Base-by-base conservation (phyloP, 441 rosid species). In the Arabidopsis hybrid region DNA sequence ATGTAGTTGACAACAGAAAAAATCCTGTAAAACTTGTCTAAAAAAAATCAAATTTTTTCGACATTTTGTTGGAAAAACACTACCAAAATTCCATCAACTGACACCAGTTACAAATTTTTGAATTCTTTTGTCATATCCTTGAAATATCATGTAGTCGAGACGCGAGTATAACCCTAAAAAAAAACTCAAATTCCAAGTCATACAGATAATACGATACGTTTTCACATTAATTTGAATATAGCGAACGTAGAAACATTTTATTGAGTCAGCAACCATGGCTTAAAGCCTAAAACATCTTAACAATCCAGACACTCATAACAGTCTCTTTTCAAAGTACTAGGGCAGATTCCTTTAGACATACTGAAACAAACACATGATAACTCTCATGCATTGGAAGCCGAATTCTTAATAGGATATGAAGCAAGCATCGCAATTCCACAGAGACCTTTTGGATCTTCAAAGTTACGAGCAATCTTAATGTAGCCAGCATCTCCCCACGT, bases 371-470 rank as follows among this genome's bases (percentile, higher is more conserved):
- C 3, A 47, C 0, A 64, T 47, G 14, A 34, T 47, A 43, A 13
- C 5, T 31, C 71, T 73, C 50, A 73, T 56, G 65, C 65, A 18
- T 42, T 45, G 6, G 16, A 29, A 36, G 84, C 81, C 6, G 87
- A 71, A 38, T 85, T 77, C 72, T 87, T 89, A 29, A 83, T 82
- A 55, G 97, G 96, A 73, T 91, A 93, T 66, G 97, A 93, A 17
- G 97, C 91, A 81, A 77, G 38, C 71, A 88, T 89, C 38, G 91
- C 85, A 60, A 93, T 82, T 16, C 93, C 98, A 60, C 98, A 93
- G 18, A 73, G 63, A 57, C 98, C 98, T 13, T 70, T 13, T 53
- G 84, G 71, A 61, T 51, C 6, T 40, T 83, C n/a, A 70, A 31
- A 55, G 78, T 85, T 81, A 75, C 97, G 89, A 61, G 40, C 77